These are phyloP conservation scores for Yamadazyma songkhlaensis DNA, from an alignment of 1,139 yeast genomes.

Conservation along the genomic window DNA sequence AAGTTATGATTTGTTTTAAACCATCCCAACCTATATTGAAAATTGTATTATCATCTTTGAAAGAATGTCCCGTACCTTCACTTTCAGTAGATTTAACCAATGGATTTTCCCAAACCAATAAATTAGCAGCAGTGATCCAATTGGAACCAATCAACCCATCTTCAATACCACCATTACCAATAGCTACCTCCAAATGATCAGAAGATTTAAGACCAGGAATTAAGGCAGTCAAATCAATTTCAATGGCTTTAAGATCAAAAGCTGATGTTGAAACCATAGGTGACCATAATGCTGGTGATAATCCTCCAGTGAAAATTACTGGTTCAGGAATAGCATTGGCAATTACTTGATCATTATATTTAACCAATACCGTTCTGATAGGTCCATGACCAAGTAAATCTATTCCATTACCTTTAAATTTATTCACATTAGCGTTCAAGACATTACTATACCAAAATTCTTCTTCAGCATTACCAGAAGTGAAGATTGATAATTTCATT, in stretches of 20 bases:
- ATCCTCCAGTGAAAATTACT: constrained; percentile 73
- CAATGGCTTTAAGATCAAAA: constrained; percentile 66
- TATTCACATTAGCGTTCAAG: constrained; percentile 42
- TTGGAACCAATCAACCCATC: constrained; percentile 46
- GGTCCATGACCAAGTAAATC: constrained; percentile 61
- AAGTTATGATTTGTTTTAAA: constrained; percentile 35
- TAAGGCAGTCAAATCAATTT: constrained; percentile 64
- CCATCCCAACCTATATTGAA: constrained; percentile 13
- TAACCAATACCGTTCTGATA: constrained; percentile 52
- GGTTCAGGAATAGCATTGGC: constrained; percentile 56
- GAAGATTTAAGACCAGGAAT: constrained; percentile 58
- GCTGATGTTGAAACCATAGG: constrained; percentile 74
- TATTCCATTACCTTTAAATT: constrained; percentile 20
- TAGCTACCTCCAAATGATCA: constrained; percentile 35
- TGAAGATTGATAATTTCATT: constrained; percentile 56
- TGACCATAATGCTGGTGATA: constrained; percentile 75
- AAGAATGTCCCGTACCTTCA: constrained; percentile 24
- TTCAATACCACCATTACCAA: constrained; percentile 50
- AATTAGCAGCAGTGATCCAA: constrained; percentile 71
- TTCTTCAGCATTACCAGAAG: constrained; percentile 76
- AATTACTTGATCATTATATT: constrained; percentile 46
- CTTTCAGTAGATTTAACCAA: constrained; percentile 40
- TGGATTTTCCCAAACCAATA: constrained; percentile 58
- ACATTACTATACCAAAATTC: constrained; percentile 82
- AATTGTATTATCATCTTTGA: constrained; percentile 16